Conservation (phyloP, 139 green algal species). For the Chlamydomonas asymmetrica region DNA sequence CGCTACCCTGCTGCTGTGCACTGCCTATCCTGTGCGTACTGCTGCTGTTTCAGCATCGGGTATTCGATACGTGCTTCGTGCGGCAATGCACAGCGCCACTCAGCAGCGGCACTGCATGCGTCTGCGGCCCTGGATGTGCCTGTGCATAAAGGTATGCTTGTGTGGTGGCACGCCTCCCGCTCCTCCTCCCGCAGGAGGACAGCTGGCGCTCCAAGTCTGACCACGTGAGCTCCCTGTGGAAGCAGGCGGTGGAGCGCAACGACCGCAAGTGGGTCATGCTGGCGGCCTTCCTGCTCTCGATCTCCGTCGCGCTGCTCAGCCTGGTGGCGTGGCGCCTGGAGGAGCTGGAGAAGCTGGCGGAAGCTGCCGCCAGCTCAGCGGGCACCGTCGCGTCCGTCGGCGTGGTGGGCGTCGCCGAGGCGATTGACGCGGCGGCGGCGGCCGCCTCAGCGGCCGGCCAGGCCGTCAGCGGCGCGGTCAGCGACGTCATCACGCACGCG, state of each 20-base stretch:
- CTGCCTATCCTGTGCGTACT: too few relatives aligned
- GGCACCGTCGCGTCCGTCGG: too few relatives aligned
- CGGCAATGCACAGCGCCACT: too few relatives aligned
- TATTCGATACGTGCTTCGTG: too few relatives aligned
- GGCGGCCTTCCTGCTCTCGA: constrained; percentile 60
- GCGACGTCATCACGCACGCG: background rate
- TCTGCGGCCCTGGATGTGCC: too few relatives aligned
- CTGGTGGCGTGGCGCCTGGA: constrained; percentile 60
- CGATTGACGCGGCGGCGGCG: background rate
- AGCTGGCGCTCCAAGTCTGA: constrained; percentile 67
- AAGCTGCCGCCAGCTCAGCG: background rate
- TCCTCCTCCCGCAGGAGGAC: constrained; percentile 56
- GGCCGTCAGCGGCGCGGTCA: background rate
- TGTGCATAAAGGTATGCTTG: too few relatives aligned
- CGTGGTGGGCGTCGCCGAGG: background rate
- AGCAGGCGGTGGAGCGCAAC: constrained; percentile 59
- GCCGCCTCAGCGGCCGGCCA: background rate
- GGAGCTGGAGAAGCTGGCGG: constrained; percentile 22
- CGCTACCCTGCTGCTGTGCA: too few relatives aligned
- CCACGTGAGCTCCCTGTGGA: constrained; percentile 72
- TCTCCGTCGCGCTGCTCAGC: constrained; percentile 67
- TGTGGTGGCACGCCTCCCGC: too few relatives aligned
- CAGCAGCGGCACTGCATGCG: too few relatives aligned
- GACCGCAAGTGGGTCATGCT: constrained; percentile 72
- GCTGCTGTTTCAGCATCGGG: too few relatives aligned